Conservation (phyloP, 1,284 basidiomycete species). For the Cutaneotrichosporon daszewskae region DNA sequence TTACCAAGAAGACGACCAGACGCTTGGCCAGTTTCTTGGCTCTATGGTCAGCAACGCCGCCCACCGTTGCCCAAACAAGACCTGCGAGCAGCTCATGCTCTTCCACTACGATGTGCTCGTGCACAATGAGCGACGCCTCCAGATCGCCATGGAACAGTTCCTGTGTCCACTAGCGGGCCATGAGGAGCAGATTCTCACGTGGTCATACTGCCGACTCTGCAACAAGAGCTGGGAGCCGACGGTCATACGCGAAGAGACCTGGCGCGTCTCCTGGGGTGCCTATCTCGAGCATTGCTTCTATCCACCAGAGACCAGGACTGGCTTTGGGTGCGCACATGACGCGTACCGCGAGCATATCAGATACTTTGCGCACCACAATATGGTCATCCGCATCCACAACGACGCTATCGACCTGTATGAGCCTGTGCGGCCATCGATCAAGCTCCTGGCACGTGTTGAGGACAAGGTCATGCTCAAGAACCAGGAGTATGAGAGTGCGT, state of each 20-base stretch:
- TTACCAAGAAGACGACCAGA: conserved; percentile 87
- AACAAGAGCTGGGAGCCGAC: conserved; percentile 78
- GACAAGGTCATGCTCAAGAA: conserved; percentile 85
- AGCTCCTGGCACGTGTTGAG: conserved; percentile 76
- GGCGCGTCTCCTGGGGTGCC: conserved; percentile 52
- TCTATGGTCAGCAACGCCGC: conserved; percentile 63
- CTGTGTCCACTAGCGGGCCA: conserved; percentile 48
- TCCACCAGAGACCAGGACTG: conserved; percentile 73
- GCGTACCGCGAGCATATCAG: conserved; percentile 89
- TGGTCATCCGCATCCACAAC: conserved; percentile 82
- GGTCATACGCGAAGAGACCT: conserved; percentile 85
- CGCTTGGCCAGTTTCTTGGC: conserved; percentile 87
- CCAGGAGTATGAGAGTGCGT: conserved; percentile 71
- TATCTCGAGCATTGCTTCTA: conserved; percentile 52
- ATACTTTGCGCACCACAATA: conserved; percentile 66
- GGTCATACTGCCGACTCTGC: conserved; percentile 84
- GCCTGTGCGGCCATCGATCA: conserved; percentile 81
- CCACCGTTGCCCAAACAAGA: conserved; percentile 67
- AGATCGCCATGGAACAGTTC: conserved; percentile 77
- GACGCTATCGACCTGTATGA: conserved; percentile 79
- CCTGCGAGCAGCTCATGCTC: conserved; percentile 72
- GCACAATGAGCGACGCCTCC: conserved; percentile 77
- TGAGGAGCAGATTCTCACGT: conserved; percentile 75
- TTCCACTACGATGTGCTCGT: conserved; percentile 84
- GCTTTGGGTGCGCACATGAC: conserved; percentile 78